Evolutionary conservation across 176 grass and related monocot genomes (phyloP).

Genomic region (Zoysia japonica): DNA sequence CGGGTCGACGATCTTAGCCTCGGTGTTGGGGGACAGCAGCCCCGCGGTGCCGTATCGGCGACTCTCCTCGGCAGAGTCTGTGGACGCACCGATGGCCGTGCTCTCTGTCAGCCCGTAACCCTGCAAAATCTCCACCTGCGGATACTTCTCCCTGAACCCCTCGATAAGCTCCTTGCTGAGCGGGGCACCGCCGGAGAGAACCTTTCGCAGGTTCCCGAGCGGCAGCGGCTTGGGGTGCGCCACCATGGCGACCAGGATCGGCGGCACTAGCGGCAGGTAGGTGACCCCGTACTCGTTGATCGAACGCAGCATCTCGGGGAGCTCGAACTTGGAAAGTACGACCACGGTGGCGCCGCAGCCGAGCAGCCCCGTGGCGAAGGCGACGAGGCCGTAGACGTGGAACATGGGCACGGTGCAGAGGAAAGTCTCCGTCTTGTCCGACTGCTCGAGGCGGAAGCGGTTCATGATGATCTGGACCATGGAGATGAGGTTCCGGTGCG

Average conservation of each 20-base stretch:
- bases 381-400: constrained; percentile 91
- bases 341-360: constrained; percentile 88
- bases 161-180: constrained; percentile 84
- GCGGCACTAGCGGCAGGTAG: constrained; percentile 90
- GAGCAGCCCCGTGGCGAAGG: constrained; percentile 87
- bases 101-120: constrained; percentile 94
- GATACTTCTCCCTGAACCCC: constrained; percentile 88
- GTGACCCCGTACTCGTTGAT: constrained; percentile 71
- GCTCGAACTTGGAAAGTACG: constrained; percentile 87
- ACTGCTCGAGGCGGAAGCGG: constrained; percentile 75
- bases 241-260: constrained; percentile 86
- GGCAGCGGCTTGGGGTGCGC: constrained; percentile 57
- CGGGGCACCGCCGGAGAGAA: constrained; percentile 81
- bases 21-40: constrained; percentile 79
- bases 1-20: constrained; percentile 86
- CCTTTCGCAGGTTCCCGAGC: constrained; percentile 55
- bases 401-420: constrained; percentile 98
- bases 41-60: constrained; percentile 83
- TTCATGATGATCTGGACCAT: constrained; percentile 93
- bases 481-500: constrained; percentile 84
- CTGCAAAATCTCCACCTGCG: constrained; percentile 80
- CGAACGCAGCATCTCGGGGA: constrained; percentile 73
- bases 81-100: constrained; percentile 90
- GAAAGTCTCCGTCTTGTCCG: constrained; percentile 55
- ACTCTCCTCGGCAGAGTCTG: constrained; percentile 90